Base-by-base conservation (phyloP, 768 basidiomycete genomes). In the Calocybe cyanea region DNA sequence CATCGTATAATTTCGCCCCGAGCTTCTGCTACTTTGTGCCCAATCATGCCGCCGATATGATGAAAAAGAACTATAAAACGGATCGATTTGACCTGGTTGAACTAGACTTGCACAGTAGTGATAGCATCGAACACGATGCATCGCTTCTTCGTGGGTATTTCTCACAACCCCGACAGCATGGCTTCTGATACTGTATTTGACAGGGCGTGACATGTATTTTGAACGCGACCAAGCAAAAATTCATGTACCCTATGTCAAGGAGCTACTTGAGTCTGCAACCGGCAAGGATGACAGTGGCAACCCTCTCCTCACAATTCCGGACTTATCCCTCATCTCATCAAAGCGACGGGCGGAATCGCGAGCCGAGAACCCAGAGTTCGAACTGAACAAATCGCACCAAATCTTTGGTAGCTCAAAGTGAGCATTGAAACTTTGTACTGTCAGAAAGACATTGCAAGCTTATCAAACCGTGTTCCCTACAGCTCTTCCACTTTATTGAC, bases 91-190 rank as follows among this genome's bases (percentile, higher is more conserved):
- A 89, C 55, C 66, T 91, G 10, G 64, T 67, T 7, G 86, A 90
- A 25, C 69, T 91, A 33, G 77, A 78, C 56, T 57, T 84, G 10
- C 88, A 90, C 61, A 28, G n/a, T n/a, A n/a, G n/a, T n/a, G 88
- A 87, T 49, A 80, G 82, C 5, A 87, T 87, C 44, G 85, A 86
- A 51, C 83, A 86, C 53, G 83, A 86, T 55, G 82, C 67, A 0
- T 83, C 81, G 0, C 65, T 86, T 17, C 69, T 72, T 13, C 72
- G 83, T 83, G 60, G 37, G 78, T 72, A 72, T 51, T 31, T 28
- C 25, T 10, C n/a, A 11, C 19, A 25, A 8, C 37, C 17, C 13
- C 20, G 7, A 19, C 24, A 34, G 9, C 1, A n/a, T n/a, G 13
- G 34, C 10, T 7, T 45, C 17, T 44, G n/a, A 63, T 48, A 43